Evolutionary conservation across 202 grass and related monocot species (phyloP).

Genomic region (Digitaria exilis): DNA sequence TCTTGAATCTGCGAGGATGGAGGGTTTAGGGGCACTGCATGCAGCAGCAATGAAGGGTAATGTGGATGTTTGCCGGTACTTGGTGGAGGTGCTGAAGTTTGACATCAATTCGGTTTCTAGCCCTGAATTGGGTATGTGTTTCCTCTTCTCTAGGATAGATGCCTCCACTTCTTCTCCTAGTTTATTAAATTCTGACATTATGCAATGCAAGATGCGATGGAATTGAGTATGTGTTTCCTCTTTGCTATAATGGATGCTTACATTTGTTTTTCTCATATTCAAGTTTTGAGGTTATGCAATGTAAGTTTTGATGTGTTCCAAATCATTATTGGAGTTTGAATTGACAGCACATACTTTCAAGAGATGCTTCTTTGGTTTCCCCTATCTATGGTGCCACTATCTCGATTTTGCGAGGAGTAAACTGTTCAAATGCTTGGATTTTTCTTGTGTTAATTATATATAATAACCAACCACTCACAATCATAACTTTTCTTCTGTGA

Average conservation of each 20-base stretch:
- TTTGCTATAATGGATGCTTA: background rate
- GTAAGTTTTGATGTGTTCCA: background rate
- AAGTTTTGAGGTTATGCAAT: background rate
- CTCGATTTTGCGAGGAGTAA: background rate
- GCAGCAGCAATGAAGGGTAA: conserved; percentile 16
- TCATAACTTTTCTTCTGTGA: background rate
- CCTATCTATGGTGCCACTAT: background rate
- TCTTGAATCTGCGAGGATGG: conserved; percentile 6
- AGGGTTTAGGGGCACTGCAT: conserved; percentile 34
- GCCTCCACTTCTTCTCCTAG: background rate
- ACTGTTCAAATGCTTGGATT: background rate
- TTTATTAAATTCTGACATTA: too few relatives aligned
- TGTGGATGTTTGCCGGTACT: conserved; percentile 37
- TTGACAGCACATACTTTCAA: background rate
- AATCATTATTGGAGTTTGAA: background rate
- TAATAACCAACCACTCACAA: background rate
- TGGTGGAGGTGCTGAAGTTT: conserved; percentile 48
- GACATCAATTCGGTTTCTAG: background rate
- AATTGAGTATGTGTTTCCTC: too few relatives aligned
- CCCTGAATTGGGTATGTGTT: background rate
- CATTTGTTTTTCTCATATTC: background rate
- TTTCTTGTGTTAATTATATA: background rate
- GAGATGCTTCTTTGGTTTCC: background rate
- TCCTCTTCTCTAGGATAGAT: background rate
- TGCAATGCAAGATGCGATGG: too few relatives aligned